Conservation (phyloP, 192 early-diverging fungal genomes). For the Nowakowskiella sp. region DNA sequence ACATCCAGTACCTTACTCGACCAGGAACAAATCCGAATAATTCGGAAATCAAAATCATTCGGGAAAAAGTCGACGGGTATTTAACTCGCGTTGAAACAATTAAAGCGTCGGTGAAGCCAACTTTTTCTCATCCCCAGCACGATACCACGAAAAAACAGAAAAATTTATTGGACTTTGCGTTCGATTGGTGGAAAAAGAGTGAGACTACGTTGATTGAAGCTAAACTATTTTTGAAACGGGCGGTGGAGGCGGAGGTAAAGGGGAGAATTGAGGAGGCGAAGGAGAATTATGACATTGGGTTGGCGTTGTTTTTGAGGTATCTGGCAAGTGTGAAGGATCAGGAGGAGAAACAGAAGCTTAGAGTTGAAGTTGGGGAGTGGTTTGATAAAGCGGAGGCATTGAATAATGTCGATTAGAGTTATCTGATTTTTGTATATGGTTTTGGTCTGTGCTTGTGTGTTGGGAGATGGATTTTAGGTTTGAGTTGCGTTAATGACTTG, state of each 20-base stretch:
- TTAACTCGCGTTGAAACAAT: slow-evolving; percentile 10
- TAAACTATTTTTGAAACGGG: background rate
- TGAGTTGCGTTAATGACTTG: too few species aligned
- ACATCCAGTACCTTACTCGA: slow-evolving; percentile 9
- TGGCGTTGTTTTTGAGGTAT: background rate
- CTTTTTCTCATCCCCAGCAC: background rate
- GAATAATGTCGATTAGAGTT: too few species aligned
- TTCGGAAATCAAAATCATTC: background rate
- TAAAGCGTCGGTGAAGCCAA: slow-evolving; percentile 1
- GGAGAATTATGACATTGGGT: background rate
- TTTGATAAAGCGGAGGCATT: background rate
- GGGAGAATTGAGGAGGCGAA: background rate
- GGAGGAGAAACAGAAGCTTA: background rate
- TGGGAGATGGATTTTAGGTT: too few species aligned
- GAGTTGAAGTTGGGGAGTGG: background rate
- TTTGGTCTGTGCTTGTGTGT: too few species aligned
- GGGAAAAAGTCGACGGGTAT: slow-evolving; percentile 6
- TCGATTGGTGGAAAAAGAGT: background rate
- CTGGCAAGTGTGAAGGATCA: background rate
- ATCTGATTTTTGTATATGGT: too few species aligned
- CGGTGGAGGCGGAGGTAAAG: background rate
- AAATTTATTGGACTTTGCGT: background rate
- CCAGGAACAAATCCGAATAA: background rate
- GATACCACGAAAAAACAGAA: background rate
- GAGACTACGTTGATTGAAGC: background rate